Evolutionary conservation across 306 rosid genomes (phyloP), one percentile per base, ranked within the genome.

Genomic region (Inga leiocalycina): DNA sequence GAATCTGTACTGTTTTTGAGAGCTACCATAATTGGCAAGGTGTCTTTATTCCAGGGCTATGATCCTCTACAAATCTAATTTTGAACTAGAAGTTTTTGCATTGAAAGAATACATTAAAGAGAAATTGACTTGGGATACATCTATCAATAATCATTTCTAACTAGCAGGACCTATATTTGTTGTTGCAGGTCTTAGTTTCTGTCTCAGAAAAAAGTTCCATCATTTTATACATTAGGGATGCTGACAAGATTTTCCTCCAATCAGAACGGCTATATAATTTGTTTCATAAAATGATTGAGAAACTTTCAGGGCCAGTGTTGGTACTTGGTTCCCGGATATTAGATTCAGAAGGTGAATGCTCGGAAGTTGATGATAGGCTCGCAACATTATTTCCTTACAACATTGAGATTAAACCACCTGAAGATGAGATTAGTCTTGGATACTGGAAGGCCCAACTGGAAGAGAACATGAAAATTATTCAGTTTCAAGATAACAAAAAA

Each of bases 401-500:
- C 68, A 88, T 96, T 83, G 88, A 61, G 44, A 85, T 92, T 75
- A 87, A 59, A 52, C 92, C 89, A 20, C 97, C 98, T 7, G 93
- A 96, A 62, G 99, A 96, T 68, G 97, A 92, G 84, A 83, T 76
- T 84, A 85, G 85, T 82, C 85, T 4, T 56, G 86, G 81, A 52
- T 82, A 74, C 85, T 96, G 99, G 98, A 91, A 90, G 80, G 87
- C 86, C 39, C 91, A 87, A 83, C 86, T 92, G n/a, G 94, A 92
- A 90, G 88, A 91, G 75, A 96, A 88, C 87, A 89, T 90, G 93
- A 89, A 86, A 91, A 45, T 8, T 71, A 84, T 92, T 79, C 94
- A 92, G 83, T 87, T 85, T 79, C 90, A 92, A 80, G 98, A 96
- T 88, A 93, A 90, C 89, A 92, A 91, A 87, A 93, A 93, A 85